Evolutionary conservation across 192 early-diverging fungal genomes (phyloP).

Genomic region (Backusella tarrabulga): DNA sequence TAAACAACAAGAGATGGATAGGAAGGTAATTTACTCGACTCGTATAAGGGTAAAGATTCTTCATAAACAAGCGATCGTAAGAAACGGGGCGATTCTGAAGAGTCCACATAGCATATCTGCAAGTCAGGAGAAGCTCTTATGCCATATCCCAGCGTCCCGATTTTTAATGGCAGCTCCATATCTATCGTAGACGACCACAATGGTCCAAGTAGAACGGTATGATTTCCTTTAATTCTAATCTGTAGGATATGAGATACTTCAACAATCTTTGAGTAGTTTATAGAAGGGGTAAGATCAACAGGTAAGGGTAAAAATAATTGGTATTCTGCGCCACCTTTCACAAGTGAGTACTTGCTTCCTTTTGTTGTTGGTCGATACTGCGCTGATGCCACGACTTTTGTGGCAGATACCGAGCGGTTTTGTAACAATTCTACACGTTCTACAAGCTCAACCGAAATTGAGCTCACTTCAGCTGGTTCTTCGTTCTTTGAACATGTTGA

Average conservation of each 20-base stretch:
- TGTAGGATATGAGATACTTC: constrained; percentile 6
- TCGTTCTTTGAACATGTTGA: not conserved
- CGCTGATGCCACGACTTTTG: constrained; percentile 1
- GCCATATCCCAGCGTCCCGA: constrained; percentile 29
- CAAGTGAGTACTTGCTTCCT: constrained; percentile 9
- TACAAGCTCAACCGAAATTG: not conserved
- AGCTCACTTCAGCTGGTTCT: constrained; percentile 13
- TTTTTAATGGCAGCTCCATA: constrained; percentile 16
- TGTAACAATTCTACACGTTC: not conserved
- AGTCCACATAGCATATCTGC: constrained; percentile 10
- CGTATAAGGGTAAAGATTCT: constrained; percentile 21
- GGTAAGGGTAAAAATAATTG: constrained; percentile 12
- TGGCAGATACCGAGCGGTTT: not conserved
- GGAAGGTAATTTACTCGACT: constrained; percentile 6
- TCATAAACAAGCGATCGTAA: constrained; percentile 10
- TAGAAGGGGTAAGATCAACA: constrained; percentile 11
- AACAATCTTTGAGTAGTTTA: constrained; percentile 15
- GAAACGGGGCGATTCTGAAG: constrained; percentile 9
- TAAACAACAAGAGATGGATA: constrained; percentile 13
- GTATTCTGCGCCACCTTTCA: constrained; percentile 11
- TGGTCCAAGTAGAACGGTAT: not conserved
- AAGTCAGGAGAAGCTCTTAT: constrained; percentile 20
- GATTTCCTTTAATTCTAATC: constrained; percentile 3
- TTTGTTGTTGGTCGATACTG: not conserved
- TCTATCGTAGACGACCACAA: constrained; percentile 1